These are phyloP conservation scores for Boletus pseudo-olivaceus DNA, from an alignment of 768 basidiomycete genomes.

Conservation along the genomic window DNA sequence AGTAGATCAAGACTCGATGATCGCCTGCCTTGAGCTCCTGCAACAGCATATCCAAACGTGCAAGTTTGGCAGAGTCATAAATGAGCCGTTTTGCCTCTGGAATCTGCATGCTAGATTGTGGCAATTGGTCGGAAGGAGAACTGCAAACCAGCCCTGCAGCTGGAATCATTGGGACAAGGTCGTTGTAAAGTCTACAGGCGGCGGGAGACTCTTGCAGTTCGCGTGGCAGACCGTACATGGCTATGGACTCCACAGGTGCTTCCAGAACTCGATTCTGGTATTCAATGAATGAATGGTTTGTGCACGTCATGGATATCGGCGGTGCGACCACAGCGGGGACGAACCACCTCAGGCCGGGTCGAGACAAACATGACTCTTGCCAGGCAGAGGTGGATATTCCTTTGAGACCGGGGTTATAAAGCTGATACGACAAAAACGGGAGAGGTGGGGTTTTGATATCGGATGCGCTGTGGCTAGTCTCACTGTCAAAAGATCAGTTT, in stretches of 20 bases:
- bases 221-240: slow-evolving; percentile 81
- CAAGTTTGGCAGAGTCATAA: slow-evolving; percentile 95
- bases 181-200: slow-evolving; percentile 45
- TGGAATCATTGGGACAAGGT: slow-evolving; percentile 56
- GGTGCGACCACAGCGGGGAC: slow-evolving; percentile 85
- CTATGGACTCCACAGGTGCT: slow-evolving; percentile 70
- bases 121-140: slow-evolving; percentile 72
- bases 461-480: slow-evolving; percentile 15
- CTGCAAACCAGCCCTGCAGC: slow-evolving; percentile 62
- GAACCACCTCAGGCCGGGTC: slow-evolving; percentile 79
- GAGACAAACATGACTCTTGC: slow-evolving; percentile 76
- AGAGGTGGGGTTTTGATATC: slow-evolving; percentile 19
- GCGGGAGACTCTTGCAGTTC: slow-evolving; percentile 55
- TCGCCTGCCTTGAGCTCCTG: slow-evolving; percentile 90
- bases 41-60: slow-evolving; percentile 82
- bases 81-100: slow-evolving; percentile 94
- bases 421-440: slow-evolving; percentile 26
- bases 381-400: slow-evolving; percentile 63
- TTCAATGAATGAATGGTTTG: slow-evolving; percentile 78
- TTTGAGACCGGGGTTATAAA: slow-evolving; percentile 46
- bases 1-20: slow-evolving; percentile 93
- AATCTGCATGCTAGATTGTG: slow-evolving; percentile 81
- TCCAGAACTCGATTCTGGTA: slow-evolving; percentile 56
- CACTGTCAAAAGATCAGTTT: slow-evolving; percentile 17
- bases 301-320: slow-evolving; percentile 67